Evolutionary conservation across 148 eudicot genomes (phyloP), one percentile per base, ranked within the genome.

Genomic region (Spergularia marina): DNA sequence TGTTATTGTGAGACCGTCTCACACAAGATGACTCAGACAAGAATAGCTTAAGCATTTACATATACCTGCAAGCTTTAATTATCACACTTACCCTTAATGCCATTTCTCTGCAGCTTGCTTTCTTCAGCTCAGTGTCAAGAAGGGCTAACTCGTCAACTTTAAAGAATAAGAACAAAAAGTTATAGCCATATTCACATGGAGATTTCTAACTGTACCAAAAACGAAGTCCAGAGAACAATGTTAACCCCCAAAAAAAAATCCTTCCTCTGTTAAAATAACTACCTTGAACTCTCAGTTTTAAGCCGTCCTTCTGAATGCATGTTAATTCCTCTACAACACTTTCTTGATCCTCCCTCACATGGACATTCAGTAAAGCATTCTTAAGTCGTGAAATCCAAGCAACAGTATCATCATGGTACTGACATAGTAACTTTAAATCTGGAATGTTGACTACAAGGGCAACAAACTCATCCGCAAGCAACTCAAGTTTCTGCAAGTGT

Each of bases 71-170:
- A 36, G 10, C 20, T 18, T 73, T 51, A 44, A 39, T 68, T 4
- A 63, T 53, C 75, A 53, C 58, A 16, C 57, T 68, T 84, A 92
- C 99, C 99, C 88, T 84, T 75, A 82, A 72, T 72, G 93, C 99
- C 74, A 91, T 87, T 18, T 86, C 88, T 87, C 99, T 87, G 89
- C 99, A 92, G 81, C 79, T 74, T 54, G 98, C 98, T 83, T 84
- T 92, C 76, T 78, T 84, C 76, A 92, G 80, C 82, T 96, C 99
- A 85, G 76, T 72, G 59, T 88, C 94, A 61, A 92, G 82, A 68
- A 74, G 80, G 80, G 86, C 84, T 67, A 88, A 34, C 86, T 93
- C 93, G 62, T 79, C 87, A 79, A 96, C 97, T 89, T 80, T 53
- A 34, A 41, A 54, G 74, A 75, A 83, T 14, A 73, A 52, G 49